phyloP scores from a whole-genome alignment of 352 stramenopile genomes.

The Phytophthora agathidicida region DNA sequence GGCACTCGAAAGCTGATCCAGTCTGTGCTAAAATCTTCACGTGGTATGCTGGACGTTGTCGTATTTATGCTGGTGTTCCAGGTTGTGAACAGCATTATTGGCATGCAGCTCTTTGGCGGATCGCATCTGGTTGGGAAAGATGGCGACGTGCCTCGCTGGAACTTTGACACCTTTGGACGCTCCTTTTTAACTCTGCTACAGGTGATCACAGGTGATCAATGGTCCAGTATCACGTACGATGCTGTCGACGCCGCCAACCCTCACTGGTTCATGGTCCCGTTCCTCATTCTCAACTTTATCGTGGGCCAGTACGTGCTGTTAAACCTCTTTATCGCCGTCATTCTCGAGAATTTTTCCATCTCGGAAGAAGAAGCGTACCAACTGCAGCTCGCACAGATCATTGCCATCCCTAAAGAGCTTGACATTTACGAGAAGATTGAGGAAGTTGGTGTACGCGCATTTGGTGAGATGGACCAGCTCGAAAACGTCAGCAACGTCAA shows the following conservation, averaged over 20 bases:
- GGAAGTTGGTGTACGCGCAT: constrained; percentile 74
- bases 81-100: constrained; percentile 75
- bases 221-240: constrained; percentile 79
- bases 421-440: constrained; percentile 87
- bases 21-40: constrained; percentile 80
- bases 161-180: constrained; percentile 75
- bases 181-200: constrained; percentile 81
- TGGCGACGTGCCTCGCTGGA: constrained; percentile 67
- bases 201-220: constrained; percentile 81
- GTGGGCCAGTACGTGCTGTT: constrained; percentile 80
- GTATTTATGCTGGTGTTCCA: constrained; percentile 81
- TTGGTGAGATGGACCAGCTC: constrained; percentile 79
- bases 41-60: constrained; percentile 77
- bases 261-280: constrained; percentile 75
- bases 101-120: constrained; percentile 81
- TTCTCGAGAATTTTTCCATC: constrained; percentile 85
- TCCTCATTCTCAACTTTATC: constrained; percentile 80
- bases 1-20: constrained; percentile 80
- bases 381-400: constrained; percentile 82
- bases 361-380: constrained; percentile 85
- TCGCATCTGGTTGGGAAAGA: constrained; percentile 43
- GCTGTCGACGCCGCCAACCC: constrained; percentile 69
- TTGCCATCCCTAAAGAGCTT: constrained; percentile 81
- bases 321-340: constrained; percentile 86
- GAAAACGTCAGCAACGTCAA: constrained; percentile 86